Evolutionary conservation across 352 stramenopile genomes (phyloP), one percentile per base, ranked within the genome.

Genomic region (Phytophthora niederhauseri): DNA sequence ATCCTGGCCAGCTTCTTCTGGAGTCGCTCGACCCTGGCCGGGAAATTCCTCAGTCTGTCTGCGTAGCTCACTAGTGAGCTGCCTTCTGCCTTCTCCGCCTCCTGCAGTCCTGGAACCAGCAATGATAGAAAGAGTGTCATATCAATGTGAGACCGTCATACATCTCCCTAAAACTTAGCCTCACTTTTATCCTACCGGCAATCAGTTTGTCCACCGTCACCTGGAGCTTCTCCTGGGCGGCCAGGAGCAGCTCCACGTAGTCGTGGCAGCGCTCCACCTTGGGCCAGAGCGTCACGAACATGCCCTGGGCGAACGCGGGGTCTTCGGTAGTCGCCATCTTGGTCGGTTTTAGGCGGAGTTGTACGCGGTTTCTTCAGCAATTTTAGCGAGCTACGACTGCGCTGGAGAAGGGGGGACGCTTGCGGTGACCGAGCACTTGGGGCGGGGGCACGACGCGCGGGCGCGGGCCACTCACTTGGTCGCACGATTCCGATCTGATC

Each of bases 201-300:
- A 90, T 76, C 8, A 93, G 80, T 57, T 79, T 61, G 49, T 89
- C 82, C 36, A 93, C 73, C 1, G 85, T 93, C 24, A 78, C 56
- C 51, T 94, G 87, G 19, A 95, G 80, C 54, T 92, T 79, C 48
- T 87, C 78, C 61, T 95, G 85, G 22, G 85, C 87, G 8, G 72
- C 80, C 46, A 93, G 56, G 56, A 95, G 73, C 63, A 91, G 73
- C 38, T 76, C 73, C 53, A 94, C 85, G 67, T 95, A 93, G 59
- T 81, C 78, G 72, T 94, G 75, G 50, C 87, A 95, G 28, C 86
- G 85, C 57, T 93, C 85, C 22, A 95, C 80, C 64, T 95, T 95
- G 19, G 87, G 87, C 87, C 87, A 95, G 48, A 95, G 72, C 56
- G 84, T 68, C 63, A 87, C 84, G 63, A 92, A 93, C 87, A 94